Evolutionary conservation across 2,329 filamentous ascomycete species (phyloP), one percentile per base, ranked within the genome.

Genomic region (Cladosporium oxysporum): DNA sequence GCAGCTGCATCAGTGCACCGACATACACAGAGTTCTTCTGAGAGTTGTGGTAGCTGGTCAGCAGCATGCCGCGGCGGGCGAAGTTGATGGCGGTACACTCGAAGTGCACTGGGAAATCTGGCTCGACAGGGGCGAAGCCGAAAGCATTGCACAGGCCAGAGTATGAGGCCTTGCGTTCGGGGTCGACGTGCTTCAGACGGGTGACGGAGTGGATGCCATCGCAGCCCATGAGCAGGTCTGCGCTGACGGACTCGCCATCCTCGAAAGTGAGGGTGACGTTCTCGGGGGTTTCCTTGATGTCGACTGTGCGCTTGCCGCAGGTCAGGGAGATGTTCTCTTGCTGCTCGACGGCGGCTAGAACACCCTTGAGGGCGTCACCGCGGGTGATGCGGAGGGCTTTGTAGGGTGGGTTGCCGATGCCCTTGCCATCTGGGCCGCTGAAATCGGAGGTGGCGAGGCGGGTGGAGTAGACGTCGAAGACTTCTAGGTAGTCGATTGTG

Each of bases 61-160:
- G 71, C n/a, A 82, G 74, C 73, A 81, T 81, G 47, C 80, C 80
- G 31, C 78, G 73, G 28, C 78, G 76, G 5, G 79, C 79, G 66
- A 82, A 81, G 71, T 81, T 81, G 77, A 82, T 81, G 6, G 76
- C 79, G 0, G 76, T 78, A 66, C 76, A 78, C 47, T 78, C 71
- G 68, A 82, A 82, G 64, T 79, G 78, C 10, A 76, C 72, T 68
- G 77, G 73, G 69, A 76, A 73, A 44, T 74, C 74, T 58, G 69
- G 72, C 28, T 76, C 72, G 14, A 79, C 74, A n/a, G 75, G 73
- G 2, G 80, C 76, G 66, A 81, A 82, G 31, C 80, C 79, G 64
- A 82, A 82, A 4, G 79, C 80, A 65, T 82, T 82, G 67, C 79
- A 79, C n/a, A 81, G 78, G 14, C 80, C 80, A 0, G 77, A 79